Evolutionary conservation across 176 grass and related monocot species (phyloP).

Genomic region (Typha latifolia): DNA sequence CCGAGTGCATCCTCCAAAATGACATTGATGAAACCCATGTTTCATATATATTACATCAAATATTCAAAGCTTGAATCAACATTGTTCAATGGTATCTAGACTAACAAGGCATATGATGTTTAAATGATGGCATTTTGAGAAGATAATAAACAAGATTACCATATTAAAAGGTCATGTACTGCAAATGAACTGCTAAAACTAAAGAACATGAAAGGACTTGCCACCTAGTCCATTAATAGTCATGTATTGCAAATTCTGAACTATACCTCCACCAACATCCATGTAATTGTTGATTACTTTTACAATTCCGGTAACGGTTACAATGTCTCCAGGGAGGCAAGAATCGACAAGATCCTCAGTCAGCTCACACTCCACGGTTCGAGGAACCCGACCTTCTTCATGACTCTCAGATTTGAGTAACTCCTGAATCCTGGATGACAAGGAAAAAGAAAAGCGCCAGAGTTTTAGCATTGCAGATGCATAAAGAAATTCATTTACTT

Average conservation of each 20-base stretch:
- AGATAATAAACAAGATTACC: no score
- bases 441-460: conserved; percentile 18
- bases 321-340: conserved; percentile 85
- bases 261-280: conserved; percentile 82
- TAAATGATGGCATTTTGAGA: no score
- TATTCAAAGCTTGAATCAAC: not conserved
- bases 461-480: not conserved
- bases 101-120: no score
- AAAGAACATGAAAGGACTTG: not conserved
- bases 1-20: conserved; percentile 9
- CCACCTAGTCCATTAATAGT: not conserved
- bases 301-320: conserved; percentile 78
- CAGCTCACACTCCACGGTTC: conserved; percentile 85
- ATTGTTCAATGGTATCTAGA: no score
- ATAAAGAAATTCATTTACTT: conserved; percentile 9
- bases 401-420: conserved; percentile 40
- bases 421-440: conserved; percentile 61
- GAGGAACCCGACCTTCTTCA: conserved; percentile 78
- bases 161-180: no score
- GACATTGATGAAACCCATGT: conserved; percentile 7
- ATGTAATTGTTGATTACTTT: conserved; percentile 90
- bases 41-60: not conserved
- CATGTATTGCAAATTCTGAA: not conserved
- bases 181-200: no score
- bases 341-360: conserved; percentile 92